phyloP scores from a whole-genome alignment of 768 basidiomycete species.

The Cubamyces sp. region DNA sequence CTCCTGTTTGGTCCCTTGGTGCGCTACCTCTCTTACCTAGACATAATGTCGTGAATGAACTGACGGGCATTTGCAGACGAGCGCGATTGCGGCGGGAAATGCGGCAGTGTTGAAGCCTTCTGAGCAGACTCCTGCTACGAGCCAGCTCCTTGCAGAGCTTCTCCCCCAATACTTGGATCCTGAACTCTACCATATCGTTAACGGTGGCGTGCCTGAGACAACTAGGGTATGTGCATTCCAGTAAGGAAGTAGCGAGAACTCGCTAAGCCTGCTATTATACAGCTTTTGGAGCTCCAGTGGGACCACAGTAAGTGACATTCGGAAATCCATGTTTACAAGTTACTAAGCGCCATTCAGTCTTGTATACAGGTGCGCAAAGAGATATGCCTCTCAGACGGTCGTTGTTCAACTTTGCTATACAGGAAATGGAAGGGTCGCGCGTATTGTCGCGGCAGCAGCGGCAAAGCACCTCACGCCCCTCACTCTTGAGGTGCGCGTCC shows the following conservation, averaged over 20 bases:
- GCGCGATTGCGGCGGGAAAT: slow-evolving; percentile 80
- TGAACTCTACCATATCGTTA: slow-evolving; percentile 63
- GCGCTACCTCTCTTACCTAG: slow-evolving; percentile 20
- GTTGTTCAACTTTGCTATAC: slow-evolving; percentile 53
- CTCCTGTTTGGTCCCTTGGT: slow-evolving; percentile 63
- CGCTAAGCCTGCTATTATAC: neutral
- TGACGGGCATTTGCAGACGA: slow-evolving; percentile 29
- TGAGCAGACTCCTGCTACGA: slow-evolving; percentile 61
- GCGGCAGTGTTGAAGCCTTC: slow-evolving; percentile 75
- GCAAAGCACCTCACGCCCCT: slow-evolving; percentile 79
- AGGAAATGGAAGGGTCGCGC: slow-evolving; percentile 42
- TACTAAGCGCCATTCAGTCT: slow-evolving; percentile 40
- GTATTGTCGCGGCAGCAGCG: slow-evolving; percentile 71
- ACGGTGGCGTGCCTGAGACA: slow-evolving; percentile 69
- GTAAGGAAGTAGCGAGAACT: neutral
- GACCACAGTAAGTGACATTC: slow-evolving; percentile 50
- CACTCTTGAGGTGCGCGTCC: slow-evolving; percentile 49
- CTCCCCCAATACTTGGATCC: slow-evolving; percentile 76
- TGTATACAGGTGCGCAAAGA: slow-evolving; percentile 53
- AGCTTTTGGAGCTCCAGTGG: slow-evolving; percentile 75
- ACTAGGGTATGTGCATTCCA: slow-evolving; percentile 45
- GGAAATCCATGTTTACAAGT: no score
- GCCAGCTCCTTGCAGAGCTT: slow-evolving; percentile 64
- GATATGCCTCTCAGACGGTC: slow-evolving; percentile 38
- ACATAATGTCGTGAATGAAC: neutral